These are phyloP conservation scores for Citrus glauca DNA, from an alignment of 345 rosid species.

Conservation along the genomic window DNA sequence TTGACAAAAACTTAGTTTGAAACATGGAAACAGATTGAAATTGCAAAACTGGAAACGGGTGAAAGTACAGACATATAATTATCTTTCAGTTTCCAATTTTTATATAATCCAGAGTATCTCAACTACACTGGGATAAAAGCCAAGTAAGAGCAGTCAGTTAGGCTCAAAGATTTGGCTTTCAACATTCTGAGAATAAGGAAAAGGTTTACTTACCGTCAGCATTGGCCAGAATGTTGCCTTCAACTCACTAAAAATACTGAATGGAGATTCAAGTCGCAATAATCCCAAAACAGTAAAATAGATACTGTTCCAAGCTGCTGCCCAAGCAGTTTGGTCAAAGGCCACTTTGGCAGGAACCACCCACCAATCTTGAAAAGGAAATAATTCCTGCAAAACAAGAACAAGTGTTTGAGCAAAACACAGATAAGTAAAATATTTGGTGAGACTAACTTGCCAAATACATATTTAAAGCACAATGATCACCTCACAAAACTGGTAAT, in stretches of 20 bases:
- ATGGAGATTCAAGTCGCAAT: slow-evolving; percentile 79
- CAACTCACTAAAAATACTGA: slow-evolving; percentile 55
- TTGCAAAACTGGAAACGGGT: background rate
- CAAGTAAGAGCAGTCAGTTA: background rate
- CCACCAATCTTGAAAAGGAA: slow-evolving; percentile 96
- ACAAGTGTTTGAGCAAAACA: background rate
- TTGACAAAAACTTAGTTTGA: background rate
- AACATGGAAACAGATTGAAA: background rate
- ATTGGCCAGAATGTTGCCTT: slow-evolving; percentile 79
- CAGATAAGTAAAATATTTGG: background rate
- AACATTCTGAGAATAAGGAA: background rate
- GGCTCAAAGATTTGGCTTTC: background rate
- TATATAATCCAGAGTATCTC: background rate
- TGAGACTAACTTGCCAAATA: background rate
- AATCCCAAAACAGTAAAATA: slow-evolving; percentile 68
- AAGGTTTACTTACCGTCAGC: slow-evolving; percentile 63
- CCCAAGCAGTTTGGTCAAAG: slow-evolving; percentile 92
- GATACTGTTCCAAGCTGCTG: slow-evolving; percentile 91
- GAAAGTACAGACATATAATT: background rate
- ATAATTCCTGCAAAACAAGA: slow-evolving; percentile 45
- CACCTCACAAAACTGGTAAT: slow-evolving; percentile 93
- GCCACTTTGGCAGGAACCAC: slow-evolving; percentile 88
- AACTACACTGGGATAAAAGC: background rate
- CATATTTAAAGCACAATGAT: background rate
- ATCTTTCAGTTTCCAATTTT: background rate